A percentile compares a stretch with the other conserved stretches of the same genome.
Evolutionary conservation across 2,329 filamentous ascomycete species (phyloP).

Genomic region (Penicillium janthinellum): DNA sequence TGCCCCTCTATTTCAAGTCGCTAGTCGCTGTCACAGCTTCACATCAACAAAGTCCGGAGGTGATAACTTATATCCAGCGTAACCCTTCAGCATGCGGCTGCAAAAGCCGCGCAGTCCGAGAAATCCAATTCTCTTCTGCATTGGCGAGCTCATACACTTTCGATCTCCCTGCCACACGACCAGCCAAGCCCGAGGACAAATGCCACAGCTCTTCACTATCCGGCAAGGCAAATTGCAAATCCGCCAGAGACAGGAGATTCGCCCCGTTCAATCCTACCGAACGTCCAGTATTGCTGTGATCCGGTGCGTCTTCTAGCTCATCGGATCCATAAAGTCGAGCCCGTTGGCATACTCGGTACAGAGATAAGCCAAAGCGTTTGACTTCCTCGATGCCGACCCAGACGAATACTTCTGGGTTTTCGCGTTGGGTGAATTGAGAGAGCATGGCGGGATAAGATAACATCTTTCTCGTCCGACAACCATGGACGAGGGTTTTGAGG

Average conservation of each 20-base stretch:
- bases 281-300: not conserved
- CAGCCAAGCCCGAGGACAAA: not conserved
- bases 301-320: not conserved
- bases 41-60: not conserved
- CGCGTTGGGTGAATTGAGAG: constrained; percentile 15
- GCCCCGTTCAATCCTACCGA: not conserved
- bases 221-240: constrained; percentile 5
- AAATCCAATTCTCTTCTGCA: not conserved
- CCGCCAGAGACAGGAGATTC: not conserved
- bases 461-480: constrained; percentile 23
- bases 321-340: not conserved
- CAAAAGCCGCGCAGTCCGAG: not conserved
- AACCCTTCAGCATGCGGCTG: not conserved
- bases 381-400: constrained; percentile 30
- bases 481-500: constrained; percentile 21
- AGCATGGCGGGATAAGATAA: constrained; percentile 31
- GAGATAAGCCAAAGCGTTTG: constrained; percentile 22
- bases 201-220: constrained; percentile 6
- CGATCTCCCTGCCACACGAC: not conserved
- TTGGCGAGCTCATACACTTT: not conserved
- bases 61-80: not conserved
- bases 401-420: constrained; percentile 19
- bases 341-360: not conserved
- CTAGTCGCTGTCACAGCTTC: not conserved
- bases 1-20: not conserved